Evolutionary conservation across 2,329 filamentous ascomycete genomes (phyloP).

Genomic region (Arthrinium phaeospermum): DNA sequence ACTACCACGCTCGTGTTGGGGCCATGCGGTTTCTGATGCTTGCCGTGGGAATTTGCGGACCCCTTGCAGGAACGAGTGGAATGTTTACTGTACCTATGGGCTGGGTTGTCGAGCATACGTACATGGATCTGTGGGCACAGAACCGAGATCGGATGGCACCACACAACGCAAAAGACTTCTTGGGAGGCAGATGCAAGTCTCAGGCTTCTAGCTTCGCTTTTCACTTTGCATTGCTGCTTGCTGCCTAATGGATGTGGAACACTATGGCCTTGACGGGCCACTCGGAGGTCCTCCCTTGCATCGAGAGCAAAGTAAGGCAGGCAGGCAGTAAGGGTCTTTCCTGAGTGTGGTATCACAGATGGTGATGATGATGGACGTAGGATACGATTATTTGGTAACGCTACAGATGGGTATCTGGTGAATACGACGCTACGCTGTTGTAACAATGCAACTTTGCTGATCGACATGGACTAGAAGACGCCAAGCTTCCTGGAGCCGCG

Average conservation of each 20-base stretch:
- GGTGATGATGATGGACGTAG: too few relatives aligned
- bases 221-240: not conserved
- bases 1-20: not conserved
- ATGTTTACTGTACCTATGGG: not conserved
- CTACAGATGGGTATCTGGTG: not conserved
- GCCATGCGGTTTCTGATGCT: not conserved
- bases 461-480: not conserved
- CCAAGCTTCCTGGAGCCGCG: not conserved
- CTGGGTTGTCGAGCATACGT: not conserved
- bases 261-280: not conserved
- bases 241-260: not conserved
- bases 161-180: not conserved
- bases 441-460: not conserved
- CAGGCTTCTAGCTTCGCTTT: too few relatives aligned
- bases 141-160: not conserved
- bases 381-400: too few relatives aligned
- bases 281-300: not conserved
- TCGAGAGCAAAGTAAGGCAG: not conserved
- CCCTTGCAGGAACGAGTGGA: not conserved
- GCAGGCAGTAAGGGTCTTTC: not conserved
- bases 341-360: not conserved
- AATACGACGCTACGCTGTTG: not conserved
- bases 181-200: not conserved
- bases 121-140: not conserved
- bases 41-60: not conserved